Evolutionary conservation across 345 rosid species (phyloP).

Genomic region (Punica granatum): DNA sequence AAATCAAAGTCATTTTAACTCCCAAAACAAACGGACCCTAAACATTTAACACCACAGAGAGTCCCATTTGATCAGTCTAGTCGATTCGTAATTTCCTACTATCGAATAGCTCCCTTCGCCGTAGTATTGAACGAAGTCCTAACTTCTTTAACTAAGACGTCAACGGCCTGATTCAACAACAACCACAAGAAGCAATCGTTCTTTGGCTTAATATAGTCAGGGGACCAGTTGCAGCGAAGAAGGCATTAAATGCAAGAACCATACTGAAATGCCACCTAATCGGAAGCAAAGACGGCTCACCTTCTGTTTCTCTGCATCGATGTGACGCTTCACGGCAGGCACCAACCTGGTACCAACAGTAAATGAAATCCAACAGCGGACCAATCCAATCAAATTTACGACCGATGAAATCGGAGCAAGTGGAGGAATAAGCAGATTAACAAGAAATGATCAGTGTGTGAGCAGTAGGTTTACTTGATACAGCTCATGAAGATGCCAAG

Average conservation of each 20-base stretch:
- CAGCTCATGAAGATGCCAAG: conserved; percentile 43
- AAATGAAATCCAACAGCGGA: not conserved
- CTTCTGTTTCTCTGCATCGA: conserved; percentile 94
- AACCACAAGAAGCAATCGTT: not conserved
- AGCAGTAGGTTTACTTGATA: conserved; percentile 42
- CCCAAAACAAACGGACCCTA: too few species aligned
- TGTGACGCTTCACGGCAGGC: conserved; percentile 71
- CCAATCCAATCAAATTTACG: conserved; percentile 3
- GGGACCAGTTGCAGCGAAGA: not conserved
- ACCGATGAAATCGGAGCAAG: not conserved
- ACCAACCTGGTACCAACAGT: conserved; percentile 37
- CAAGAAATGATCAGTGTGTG: not conserved
- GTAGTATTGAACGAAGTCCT: not conserved
- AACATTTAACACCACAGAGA: too few species aligned
- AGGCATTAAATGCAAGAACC: not conserved
- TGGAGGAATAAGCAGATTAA: not conserved
- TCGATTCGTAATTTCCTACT: not conserved
- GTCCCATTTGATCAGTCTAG: not conserved
- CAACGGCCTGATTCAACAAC: not conserved
- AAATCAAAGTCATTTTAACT: too few species aligned
- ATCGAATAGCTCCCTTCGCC: not conserved
- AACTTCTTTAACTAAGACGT: not conserved
- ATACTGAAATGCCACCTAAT: not conserved
- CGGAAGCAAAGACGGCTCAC: conserved; percentile 19
- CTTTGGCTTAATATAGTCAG: not conserved